Conservation (phyloP, 148 eudicot species). For the Diospyros lotus region DNA sequence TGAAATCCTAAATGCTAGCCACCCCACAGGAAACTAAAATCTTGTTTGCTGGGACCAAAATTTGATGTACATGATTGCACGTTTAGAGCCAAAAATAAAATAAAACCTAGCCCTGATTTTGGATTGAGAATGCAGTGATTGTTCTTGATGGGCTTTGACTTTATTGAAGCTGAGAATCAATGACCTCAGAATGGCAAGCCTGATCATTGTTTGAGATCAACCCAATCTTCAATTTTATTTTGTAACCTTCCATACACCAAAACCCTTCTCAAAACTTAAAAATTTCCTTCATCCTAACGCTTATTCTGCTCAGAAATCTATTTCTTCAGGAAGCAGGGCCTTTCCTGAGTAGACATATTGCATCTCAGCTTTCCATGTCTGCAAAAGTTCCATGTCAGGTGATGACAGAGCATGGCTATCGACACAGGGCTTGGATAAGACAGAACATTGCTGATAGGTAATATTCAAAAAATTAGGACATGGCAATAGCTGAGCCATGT, state of each 20-base stretch:
- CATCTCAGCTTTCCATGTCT: slow-evolving; percentile 87
- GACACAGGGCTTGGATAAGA: no score
- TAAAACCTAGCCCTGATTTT: neutral
- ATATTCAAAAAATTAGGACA: neutral
- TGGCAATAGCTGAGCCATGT: neutral
- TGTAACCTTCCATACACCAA: neutral
- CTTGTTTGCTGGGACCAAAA: no score
- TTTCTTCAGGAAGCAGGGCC: slow-evolving; percentile 53
- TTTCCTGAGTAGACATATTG: slow-evolving; percentile 54
- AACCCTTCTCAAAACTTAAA: neutral
- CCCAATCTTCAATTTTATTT: neutral
- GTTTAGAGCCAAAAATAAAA: no score
- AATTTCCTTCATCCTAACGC: slow-evolving; percentile 1
- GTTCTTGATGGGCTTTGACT: neutral
- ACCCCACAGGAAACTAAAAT: no score
- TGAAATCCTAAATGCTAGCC: no score
- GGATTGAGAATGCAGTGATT: neutral
- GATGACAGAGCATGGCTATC: no score
- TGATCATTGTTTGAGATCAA: neutral
- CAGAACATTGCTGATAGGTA: neutral
- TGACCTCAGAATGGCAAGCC: neutral
- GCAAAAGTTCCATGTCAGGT: slow-evolving; percentile 14
- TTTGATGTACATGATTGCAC: no score
- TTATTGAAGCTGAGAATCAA: slow-evolving; percentile 1
- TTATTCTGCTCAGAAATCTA: slow-evolving; percentile 27